These are phyloP conservation scores for Furcasterigmium furcatum DNA, from an alignment of 2,329 filamentous ascomycete species.

Conservation along the genomic window DNA sequence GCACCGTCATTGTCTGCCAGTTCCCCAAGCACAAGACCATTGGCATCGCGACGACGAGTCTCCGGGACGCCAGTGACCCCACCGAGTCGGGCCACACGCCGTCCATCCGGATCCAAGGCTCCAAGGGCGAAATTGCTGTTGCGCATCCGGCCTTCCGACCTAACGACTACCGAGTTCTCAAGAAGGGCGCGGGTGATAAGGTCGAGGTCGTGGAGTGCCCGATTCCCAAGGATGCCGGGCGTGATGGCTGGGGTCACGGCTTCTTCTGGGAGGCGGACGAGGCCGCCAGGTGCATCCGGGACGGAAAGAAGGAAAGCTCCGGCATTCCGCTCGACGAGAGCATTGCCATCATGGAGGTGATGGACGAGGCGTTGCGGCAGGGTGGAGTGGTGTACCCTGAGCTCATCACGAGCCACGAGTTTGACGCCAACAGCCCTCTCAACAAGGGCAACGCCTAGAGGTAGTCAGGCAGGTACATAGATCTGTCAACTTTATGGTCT, in stretches of 20 bases:
- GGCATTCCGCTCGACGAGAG: constrained; percentile 72
- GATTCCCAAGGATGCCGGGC: constrained; percentile 46
- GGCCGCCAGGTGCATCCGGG: constrained; percentile 69
- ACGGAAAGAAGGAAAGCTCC: constrained; percentile 73
- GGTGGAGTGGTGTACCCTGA: constrained; percentile 52
- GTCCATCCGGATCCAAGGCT: constrained; percentile 76
- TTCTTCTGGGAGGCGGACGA: constrained; percentile 92
- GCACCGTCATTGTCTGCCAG: constrained; percentile 71
- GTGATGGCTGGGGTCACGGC: constrained; percentile 61
- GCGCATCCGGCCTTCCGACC: constrained; percentile 70
- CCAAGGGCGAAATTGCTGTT: constrained; percentile 79
- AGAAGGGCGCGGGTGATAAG: constrained; percentile 39
- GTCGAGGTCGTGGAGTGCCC: constrained; percentile 50
- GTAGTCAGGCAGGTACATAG: background rate
- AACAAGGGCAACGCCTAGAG: constrained; percentile 46
- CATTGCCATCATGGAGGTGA: constrained; percentile 77
- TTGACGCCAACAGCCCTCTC: constrained; percentile 56
- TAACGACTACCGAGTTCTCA: constrained; percentile 60
- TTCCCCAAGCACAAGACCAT: constrained; percentile 70
- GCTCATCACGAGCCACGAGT: constrained; percentile 54
- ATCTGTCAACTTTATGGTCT: too few species aligned
- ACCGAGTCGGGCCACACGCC: constrained; percentile 53
- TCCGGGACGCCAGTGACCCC: constrained; percentile 61
- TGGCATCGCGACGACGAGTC: constrained; percentile 66
- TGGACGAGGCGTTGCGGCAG: constrained; percentile 53